phyloP scores from a whole-genome alignment of 139 green algal genomes.

The Chlorella sp. region DNA sequence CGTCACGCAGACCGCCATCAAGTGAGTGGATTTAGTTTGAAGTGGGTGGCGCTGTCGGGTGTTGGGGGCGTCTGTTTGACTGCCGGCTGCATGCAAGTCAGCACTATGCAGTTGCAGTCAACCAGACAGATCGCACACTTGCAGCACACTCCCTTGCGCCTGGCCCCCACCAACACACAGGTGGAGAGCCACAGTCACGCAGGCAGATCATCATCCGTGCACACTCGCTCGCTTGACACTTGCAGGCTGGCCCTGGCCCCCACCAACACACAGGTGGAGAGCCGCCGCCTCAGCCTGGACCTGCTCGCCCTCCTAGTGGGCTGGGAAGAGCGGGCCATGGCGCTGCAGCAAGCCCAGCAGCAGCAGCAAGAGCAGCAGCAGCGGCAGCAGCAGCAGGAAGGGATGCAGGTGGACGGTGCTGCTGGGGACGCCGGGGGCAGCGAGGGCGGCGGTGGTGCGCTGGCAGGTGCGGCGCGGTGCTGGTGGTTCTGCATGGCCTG shows the following conservation, averaged over 20 bases:
- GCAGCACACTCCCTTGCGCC: neutral
- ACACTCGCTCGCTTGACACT: neutral
- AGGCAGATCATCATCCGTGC: neutral
- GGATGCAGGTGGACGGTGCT: neutral
- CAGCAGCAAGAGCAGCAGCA: constrained; percentile 4
- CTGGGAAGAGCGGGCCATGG: constrained; percentile 69
- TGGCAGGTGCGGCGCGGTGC: too few relatives aligned
- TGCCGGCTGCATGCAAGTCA: neutral
- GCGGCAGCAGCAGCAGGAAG: neutral
- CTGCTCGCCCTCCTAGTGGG: constrained; percentile 77
- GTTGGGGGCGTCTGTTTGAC: neutral
- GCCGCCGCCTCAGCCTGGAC: constrained; percentile 83
- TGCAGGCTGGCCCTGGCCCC: constrained; percentile 31
- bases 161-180: constrained; percentile 28
- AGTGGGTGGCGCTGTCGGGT: neutral
- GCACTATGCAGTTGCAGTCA: neutral
- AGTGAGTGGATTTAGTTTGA: neutral
- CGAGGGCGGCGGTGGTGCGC: neutral
- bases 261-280: constrained; percentile 67
- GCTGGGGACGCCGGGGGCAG: neutral
- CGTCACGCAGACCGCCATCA: neutral
- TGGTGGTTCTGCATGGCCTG: too few relatives aligned
- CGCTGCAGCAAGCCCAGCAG: neutral
- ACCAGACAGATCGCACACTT: neutral
- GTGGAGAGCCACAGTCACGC: constrained; percentile 64